Base-by-base conservation (phyloP, 768 basidiomycete species). In the Nidularia pulvinata region DNA sequence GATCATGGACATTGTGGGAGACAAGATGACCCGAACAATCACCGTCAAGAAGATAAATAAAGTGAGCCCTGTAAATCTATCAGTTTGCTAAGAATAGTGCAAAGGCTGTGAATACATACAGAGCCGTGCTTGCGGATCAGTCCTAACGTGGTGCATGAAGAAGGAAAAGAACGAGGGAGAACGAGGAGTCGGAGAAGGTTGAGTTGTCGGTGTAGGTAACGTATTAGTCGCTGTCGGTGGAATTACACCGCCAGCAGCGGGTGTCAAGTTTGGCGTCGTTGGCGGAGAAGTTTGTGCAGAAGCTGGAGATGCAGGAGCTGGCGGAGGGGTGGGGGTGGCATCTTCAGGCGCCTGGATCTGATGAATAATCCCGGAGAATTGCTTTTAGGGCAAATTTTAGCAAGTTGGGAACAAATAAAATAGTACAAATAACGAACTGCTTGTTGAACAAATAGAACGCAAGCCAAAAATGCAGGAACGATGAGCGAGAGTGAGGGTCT, bases 291-390 rank as follows among this genome's bases (percentile, higher is more conserved):
- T 48, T 11, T 63, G 51, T 19, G 59, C 49, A 19, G 69, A 49
- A 7, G 60, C 25, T 36, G 62, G 60, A 32, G 68, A 55, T 46
- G 67, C 49, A n/a, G 71, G 61, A n/a, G 70, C 53, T 22, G 67
- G 57, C 6, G 71, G 64, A 22, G 63, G 62, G 2, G 65, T 56
- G 63, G 22, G 63, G 61, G 2, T 64, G 56, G 33, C 67, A 56
- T 85, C 80, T 64, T 93, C 91, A 6, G 90, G 89, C 0, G 84
- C 82, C 76, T 95, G 94, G 16, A 95, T 84, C 59, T 92, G 88
- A 57, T 89, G 83, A 4, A 95, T 83, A 14, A 93, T 74, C 35
- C 88, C 82, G 0, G 87, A 81, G 61, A 93, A 93, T 87, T 94
- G 89, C 94, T 96, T 53, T 30, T 48, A 6, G 55, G 53, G 50